Conservation (phyloP, 805 yeast species). For the Huiozyma sinensis region DNA sequence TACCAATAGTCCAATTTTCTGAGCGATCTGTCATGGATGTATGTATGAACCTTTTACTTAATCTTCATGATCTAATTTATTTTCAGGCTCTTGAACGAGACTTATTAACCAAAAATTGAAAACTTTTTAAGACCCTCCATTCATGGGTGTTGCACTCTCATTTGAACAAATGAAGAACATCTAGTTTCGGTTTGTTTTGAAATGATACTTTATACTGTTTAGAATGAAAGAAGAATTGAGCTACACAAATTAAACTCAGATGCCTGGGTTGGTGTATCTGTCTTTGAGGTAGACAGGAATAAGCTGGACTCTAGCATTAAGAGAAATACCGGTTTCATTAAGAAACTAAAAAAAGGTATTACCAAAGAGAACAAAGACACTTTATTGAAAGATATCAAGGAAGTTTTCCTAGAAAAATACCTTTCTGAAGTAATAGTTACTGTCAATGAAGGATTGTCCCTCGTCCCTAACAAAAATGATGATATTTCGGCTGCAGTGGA, state of each 20-base stretch:
- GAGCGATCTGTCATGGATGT: too few relatives aligned
- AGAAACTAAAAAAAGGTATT: conserved; percentile 50
- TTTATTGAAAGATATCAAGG: conserved; percentile 49
- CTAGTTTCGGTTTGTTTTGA: too few relatives aligned
- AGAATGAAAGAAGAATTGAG: conserved; percentile 12
- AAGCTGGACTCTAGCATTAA: conserved; percentile 68
- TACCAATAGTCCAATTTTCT: too few relatives aligned
- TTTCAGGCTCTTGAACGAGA: too few relatives aligned
- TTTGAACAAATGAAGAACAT: too few relatives aligned
- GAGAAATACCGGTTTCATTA: conserved; percentile 71
- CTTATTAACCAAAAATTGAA: too few relatives aligned
- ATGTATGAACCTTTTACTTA: too few relatives aligned
- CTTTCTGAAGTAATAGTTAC: conserved; percentile 58
- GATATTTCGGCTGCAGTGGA: conserved; percentile 59
- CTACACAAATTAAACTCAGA: conserved; percentile 32
- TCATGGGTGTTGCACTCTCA: too few relatives aligned
- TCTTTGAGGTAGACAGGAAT: conserved; percentile 16
- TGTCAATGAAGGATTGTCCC: conserved; percentile 49
- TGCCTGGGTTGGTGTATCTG: conserved; percentile 45
- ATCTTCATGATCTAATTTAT: too few relatives aligned
- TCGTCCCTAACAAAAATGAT: conserved; percentile 36
- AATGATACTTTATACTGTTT: background rate
- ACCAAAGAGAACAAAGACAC: conserved; percentile 38
- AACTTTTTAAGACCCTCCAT: too few relatives aligned
- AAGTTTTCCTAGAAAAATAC: conserved; percentile 63